Evolutionary conservation across 495 filamentous ascomycete genomes (phyloP).

Genomic region (Pyronema omphalodes): DNA sequence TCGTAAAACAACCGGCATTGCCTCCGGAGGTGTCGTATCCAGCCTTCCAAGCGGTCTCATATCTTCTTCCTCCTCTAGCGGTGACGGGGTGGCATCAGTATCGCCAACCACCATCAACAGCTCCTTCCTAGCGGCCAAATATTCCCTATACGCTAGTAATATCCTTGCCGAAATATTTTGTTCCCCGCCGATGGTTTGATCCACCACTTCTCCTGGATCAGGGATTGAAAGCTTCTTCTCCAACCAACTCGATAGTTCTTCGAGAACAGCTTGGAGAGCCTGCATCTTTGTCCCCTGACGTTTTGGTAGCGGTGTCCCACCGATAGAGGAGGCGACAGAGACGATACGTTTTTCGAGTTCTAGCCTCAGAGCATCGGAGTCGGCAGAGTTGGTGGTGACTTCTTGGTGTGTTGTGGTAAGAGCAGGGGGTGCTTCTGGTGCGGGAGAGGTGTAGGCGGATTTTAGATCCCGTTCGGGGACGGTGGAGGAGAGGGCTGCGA

Average conservation of each 20-base stretch:
- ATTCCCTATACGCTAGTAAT: slow-evolving; percentile 12
- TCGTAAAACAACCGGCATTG: slow-evolving; percentile 12
- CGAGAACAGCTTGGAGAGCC: not conserved
- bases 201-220: not conserved
- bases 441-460: slow-evolving; percentile 7
- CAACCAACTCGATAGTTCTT: not conserved
- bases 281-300: slow-evolving; percentile 4
- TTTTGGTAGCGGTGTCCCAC: not conserved
- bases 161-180: slow-evolving; percentile 5
- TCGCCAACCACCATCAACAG: not conserved
- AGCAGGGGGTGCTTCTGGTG: slow-evolving; percentile 8
- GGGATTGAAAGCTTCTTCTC: slow-evolving; percentile 1
- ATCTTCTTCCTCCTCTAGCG: not conserved
- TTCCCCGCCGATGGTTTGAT: not conserved
- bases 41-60: slow-evolving; percentile 3
- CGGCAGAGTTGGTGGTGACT: not conserved
- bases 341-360: slow-evolving; percentile 16
- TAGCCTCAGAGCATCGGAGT: not conserved
- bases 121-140: slow-evolving; percentile 13
- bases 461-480: slow-evolving; percentile 5
- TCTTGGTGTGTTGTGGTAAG: not conserved
- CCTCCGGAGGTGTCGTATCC: slow-evolving; percentile 4
- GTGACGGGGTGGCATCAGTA: slow-evolving; percentile 2
- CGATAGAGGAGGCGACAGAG: no score
- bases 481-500: slow-evolving; percentile 12